Evolutionary conservation across 441 rosid genomes (phyloP), one percentile per base, ranked within the genome.

Genomic region (Gossypium davidsonii): DNA sequence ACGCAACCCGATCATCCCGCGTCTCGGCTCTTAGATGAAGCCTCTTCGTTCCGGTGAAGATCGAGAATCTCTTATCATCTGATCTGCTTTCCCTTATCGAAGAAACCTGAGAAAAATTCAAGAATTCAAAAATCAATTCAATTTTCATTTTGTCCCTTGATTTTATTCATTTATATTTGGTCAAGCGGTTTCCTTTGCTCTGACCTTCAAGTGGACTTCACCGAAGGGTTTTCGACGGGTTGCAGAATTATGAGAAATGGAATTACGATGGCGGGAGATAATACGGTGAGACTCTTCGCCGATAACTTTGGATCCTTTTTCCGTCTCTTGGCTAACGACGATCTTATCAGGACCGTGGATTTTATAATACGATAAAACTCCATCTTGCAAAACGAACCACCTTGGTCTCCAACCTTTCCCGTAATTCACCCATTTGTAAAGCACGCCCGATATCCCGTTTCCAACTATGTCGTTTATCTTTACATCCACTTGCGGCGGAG

Each of bases 341-440:
- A 94, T 95, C 85, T 85, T 95, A 78, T 89, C 85, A 1, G 93
- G 93, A 9, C 99, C 98, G 25, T 91, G 97, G 71, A 92, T 86
- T 74, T 91, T 92, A 63, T 87, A 92, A 80, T 91, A 94, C 39
- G 99, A 90, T 80, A 94, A 70, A 34, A 94, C 97, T 9, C 99
- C 98, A 72, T 92, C 97, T 6, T 89, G 92, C 58, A 94, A 79
- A 39, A 86, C 89, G 73, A 94, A 90, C 98, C 98, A 94, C 57
- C 98, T 77, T 14, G 95, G 86, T 74, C 93, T 81, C 98, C 98
- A 94, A 0, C 97, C 92, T 78, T 83, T 76, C 7, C 97, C 98
- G 77, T 92, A 94, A 77, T 94, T 94, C 75, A 92, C 90, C 98
- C 98, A 94, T 85, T 94, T 94, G 60, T 87, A 80, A 18, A 94